Conservation (phyloP, 495 filamentous ascomycete species). For the Tetracladium marchalianum region DNA sequence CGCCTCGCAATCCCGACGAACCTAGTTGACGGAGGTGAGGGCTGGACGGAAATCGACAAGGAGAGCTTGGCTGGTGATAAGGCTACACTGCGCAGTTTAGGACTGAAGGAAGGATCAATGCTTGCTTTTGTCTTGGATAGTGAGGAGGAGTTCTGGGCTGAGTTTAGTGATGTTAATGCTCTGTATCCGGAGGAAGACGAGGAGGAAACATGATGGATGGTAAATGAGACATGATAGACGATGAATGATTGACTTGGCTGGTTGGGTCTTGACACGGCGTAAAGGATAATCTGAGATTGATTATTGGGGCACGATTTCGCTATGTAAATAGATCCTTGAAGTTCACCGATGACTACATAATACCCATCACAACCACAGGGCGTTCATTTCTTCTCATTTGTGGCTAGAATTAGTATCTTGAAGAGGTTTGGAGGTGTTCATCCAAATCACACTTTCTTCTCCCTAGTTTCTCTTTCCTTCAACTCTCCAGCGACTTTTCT, state of each 20-base stretch:
- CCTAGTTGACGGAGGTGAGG: slow-evolving; percentile 41
- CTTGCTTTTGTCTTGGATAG: slow-evolving; percentile 14
- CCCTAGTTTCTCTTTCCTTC: background rate
- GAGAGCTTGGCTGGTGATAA: background rate
- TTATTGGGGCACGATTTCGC: too few relatives aligned
- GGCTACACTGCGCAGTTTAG: slow-evolving; percentile 12
- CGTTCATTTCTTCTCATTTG: too few relatives aligned
- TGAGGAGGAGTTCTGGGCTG: slow-evolving; percentile 9
- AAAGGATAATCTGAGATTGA: too few relatives aligned
- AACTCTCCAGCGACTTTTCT: slow-evolving; percentile 8
- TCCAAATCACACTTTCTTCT: background rate
- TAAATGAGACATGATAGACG: too few relatives aligned
- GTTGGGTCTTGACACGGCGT: too few relatives aligned
- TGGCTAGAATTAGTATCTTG: too few relatives aligned
- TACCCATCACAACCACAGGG: too few relatives aligned
- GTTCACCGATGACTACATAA: too few relatives aligned
- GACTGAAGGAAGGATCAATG: slow-evolving; percentile 18
- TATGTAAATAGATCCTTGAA: too few relatives aligned
- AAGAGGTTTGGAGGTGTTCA: too few relatives aligned
- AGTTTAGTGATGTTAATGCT: slow-evolving; percentile 11
- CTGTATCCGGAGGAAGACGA: slow-evolving; percentile 14
- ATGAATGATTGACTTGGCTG: too few relatives aligned
- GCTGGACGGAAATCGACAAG: slow-evolving; percentile 40
- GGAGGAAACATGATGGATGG: too few relatives aligned
- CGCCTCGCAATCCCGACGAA: slow-evolving; percentile 36